Base-by-base conservation (phyloP, 176 grass and related monocot genomes). In the Avena atlantica region DNA sequence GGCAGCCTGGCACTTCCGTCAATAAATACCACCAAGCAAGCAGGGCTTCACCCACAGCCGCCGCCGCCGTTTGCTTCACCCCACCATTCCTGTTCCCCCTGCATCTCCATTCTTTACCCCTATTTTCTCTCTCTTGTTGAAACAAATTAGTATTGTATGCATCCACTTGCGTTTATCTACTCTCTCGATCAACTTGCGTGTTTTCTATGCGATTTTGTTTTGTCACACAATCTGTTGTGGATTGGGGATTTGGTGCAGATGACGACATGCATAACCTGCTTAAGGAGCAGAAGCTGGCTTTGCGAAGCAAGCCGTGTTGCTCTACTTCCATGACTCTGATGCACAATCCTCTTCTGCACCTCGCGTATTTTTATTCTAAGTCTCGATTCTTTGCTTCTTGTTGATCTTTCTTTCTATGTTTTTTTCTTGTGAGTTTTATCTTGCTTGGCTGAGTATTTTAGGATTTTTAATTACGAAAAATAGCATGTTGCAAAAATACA, bases 261-360 rank as follows among this genome's bases (percentile, higher is more conserved):
- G 93, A 90, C 78, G 93, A 90, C 76, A 61, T 76, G 2, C 58
- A 57, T 79, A 56, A 83, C 81, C 85, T 86, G 56, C 74, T 37
- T 63, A 72, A 19, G 70, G 70, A 89, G 65, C 81, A 89, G 82
- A 86, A 90, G 90, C 83, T 81, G 17, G 50, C 84, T 81, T 45
- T 6, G 0, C 58, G 58, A 45, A 47, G 58, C 8, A 47, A 80
- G 78, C 13, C 21, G 20, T 95, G 91, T 92, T 88, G 84, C 86
- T 81, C 61, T 21, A 91, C 87, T 93, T 93, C 89, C 91, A 89
- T 91, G 89, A 91, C 87, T 93, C 94, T 81, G 91, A 95, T 93
- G 89, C 91, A 50, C 7, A 1, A 15, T 78, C 21, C 76, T 50
- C 12, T 13, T 13, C 29, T 49, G 27, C 4, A 2, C 80, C 11